These are phyloP conservation scores for Tremellales sp. DNA, from an alignment of 1,284 basidiomycete genomes.

Conservation along the genomic window DNA sequence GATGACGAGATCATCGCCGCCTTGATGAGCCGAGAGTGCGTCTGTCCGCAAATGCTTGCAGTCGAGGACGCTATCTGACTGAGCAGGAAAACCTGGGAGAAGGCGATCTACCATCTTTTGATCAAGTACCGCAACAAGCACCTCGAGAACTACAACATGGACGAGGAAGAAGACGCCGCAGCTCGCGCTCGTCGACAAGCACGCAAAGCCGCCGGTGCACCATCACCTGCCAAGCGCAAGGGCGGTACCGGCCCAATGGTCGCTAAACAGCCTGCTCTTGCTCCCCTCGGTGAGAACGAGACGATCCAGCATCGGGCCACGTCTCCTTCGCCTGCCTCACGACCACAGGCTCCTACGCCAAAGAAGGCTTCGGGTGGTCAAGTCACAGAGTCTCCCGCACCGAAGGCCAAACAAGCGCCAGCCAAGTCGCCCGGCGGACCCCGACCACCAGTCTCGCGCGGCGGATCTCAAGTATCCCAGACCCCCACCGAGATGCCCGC, in stretches of 20 bases:
- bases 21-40: constrained; percentile 55
- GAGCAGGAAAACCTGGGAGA: constrained; percentile 80
- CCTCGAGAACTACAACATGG: constrained; percentile 61
- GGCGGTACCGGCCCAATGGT: constrained; percentile 13
- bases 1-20: constrained; percentile 68
- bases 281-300: constrained; percentile 40
- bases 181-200: constrained; percentile 23
- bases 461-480: constrained; percentile 12
- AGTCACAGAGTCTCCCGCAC: constrained; percentile 13
- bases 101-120: constrained; percentile 83
- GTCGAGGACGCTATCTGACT: constrained; percentile 18
- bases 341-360: constrained; percentile 46
- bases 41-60: neutral
- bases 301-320: constrained; percentile 28
- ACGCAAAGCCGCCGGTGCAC: constrained; percentile 10
- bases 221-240: constrained; percentile 34
- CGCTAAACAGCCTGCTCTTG: constrained; percentile 14
- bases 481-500: constrained; percentile 1
- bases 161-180: constrained; percentile 49
- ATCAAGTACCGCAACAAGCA: constrained; percentile 69
- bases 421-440: constrained; percentile 29
- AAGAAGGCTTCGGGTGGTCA: constrained; percentile 39
- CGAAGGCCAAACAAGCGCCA: constrained; percentile 22
- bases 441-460: constrained; percentile 27
- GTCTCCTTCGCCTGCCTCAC: constrained; percentile 23